Conservation (phyloP, 345 rosid genomes). For the Citrus medica region DNA sequence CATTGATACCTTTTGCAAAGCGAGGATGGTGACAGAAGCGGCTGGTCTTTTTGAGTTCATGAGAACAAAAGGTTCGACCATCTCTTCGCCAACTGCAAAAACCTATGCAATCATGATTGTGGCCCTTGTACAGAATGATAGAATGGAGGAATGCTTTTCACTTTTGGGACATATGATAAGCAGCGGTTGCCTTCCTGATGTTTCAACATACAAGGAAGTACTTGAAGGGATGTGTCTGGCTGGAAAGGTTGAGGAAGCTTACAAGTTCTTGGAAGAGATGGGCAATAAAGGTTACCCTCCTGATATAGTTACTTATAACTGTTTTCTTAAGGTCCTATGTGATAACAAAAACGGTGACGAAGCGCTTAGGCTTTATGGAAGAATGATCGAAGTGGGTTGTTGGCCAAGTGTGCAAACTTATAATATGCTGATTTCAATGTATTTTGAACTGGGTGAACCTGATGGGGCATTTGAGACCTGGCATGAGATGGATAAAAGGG, state of each 20-base stretch:
- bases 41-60: slow-evolving; percentile 77
- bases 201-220: slow-evolving; percentile 75
- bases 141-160: slow-evolving; percentile 58
- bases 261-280: slow-evolving; percentile 80
- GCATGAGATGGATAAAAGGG: slow-evolving; percentile 73
- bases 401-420: slow-evolving; percentile 84
- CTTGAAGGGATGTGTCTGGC: slow-evolving; percentile 79
- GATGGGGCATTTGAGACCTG: slow-evolving; percentile 77
- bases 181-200: slow-evolving; percentile 89
- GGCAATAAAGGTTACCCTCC: slow-evolving; percentile 80
- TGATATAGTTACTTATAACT: slow-evolving; percentile 84
- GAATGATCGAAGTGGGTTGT: slow-evolving; percentile 66
- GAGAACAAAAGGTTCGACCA: slow-evolving; percentile 70
- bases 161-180: slow-evolving; percentile 69
- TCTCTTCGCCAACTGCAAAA: slow-evolving; percentile 87
- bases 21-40: slow-evolving; percentile 79
- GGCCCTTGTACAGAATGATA: slow-evolving; percentile 60
- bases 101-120: slow-evolving; percentile 72
- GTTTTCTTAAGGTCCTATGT: slow-evolving; percentile 85
- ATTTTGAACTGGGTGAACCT: slow-evolving; percentile 57
- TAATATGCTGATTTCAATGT: slow-evolving; percentile 83
- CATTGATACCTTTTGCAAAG: slow-evolving; percentile 74
- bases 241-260: slow-evolving; percentile 75
- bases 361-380: slow-evolving; percentile 62
- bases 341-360: slow-evolving; percentile 59